Base-by-base conservation (phyloP, 164 flowering plant species). In the Brasenia schreberi region DNA sequence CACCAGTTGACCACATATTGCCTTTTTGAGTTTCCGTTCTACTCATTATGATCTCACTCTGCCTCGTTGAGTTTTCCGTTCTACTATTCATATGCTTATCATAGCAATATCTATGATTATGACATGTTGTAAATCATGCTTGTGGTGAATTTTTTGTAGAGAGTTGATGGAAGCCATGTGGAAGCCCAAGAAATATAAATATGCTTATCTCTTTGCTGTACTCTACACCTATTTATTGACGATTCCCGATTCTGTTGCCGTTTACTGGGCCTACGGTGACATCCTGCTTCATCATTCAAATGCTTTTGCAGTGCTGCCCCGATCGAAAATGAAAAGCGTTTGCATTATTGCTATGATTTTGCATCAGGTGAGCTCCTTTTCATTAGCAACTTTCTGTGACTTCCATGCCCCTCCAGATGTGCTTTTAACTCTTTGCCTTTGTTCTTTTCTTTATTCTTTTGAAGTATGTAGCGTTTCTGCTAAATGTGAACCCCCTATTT, bases 201-300 rank as follows among this genome's bases (percentile, higher is more conserved):
- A 44, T 62, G 65, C 44, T 16, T 68, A 68, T 23, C 14, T 44
- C 5, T 49, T 3, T 17, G 65, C 70, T 5, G 65, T 49, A 12
- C 14, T 68, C 3, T 68, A 68, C 43, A 62, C 65, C 43, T 68
- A 61, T 61, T 49, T 49, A 9, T n/a, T 68, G 14, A 68, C 70
- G 7, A 62, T 68, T 33, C 65, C 70, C 3, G 58, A 62, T 61
- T 62, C 70, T 2, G 65, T 62, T 5, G 33, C 70, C 4, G 70
- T 68, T 27, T 68, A 68, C 65, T 68, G 70, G 70, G 65, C 70
- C 18, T 68, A 61, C 52, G 70, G 70, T n/a, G 70, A 68, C 60
- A 45, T 43, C 43, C 70, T 68, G 14, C 44, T 68, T 4, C 65
- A 62, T 43, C 64, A 43, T 12, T 61, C 70, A n/a, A 68, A 68